Evolutionary conservation across 75 land plant species (phyloP), one percentile per base, ranked within the genome.

Genomic region (Gnetum montanum): DNA sequence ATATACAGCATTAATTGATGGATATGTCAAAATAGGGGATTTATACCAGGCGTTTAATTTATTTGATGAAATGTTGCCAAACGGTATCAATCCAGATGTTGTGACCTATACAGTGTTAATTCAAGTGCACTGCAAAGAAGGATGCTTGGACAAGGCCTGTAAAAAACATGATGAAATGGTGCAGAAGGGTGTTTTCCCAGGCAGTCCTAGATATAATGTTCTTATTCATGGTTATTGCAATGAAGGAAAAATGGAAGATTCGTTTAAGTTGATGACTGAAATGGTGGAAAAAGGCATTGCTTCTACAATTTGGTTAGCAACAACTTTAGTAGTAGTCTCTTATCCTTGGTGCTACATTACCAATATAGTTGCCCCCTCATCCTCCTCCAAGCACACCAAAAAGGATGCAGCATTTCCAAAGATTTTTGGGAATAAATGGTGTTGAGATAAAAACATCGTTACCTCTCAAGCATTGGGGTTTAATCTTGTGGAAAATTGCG

Each of bases 151-250:
- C 0, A 35, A 62, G 24, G 76, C 77, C 6, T 49, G 70, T 18
- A 64, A 59, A 34, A 4, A 69, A 20, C 22, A 8, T 59, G 45
- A 81, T 66, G 70, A 64, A 34, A 70, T 72, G 80, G 4, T 31
- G 8, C 19, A 50, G n/a, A 61, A 62, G 31, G 81, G 81, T 11
- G 34, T 63, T 38, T 63, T 62, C 7, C 11, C 24, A 25, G 61
- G 67, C n/a, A 16, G 59, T 18, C 22, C 38, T 41, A 27, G 71
- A 38, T 71, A 57, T 31, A 75, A 83, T 66, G 34, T 44, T 1
- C 31, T 84, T 16, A 66, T 84, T 34, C 63, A 68, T 47, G 69
- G 70, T 6, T 44, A 65, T 31, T 80, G 84, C 69, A 76, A 62
- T 34, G 18, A 19, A 3, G 69, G 70, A 8, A 76, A 62, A 22